Evolutionary conservation across 768 basidiomycete genomes (phyloP), one percentile per base, ranked within the genome.

Genomic region (Termitomyces sp.): DNA sequence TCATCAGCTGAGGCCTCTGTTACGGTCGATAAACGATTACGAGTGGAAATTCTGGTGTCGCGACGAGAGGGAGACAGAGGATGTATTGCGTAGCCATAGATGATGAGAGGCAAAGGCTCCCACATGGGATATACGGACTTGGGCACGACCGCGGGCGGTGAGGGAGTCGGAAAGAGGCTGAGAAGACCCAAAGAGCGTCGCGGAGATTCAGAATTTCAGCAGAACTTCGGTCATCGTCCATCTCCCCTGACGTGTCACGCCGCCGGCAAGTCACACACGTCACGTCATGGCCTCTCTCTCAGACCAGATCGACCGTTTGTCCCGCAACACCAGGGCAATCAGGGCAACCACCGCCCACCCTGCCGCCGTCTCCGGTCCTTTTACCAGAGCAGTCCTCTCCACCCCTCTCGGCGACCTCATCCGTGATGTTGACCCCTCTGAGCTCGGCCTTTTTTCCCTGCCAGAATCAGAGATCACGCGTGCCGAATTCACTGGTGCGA

Each of bases 51-150:
- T 61, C 86, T 82, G 29, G 87, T 89, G 67, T 92, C 89, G 50
- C 89, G 82, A 64, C 88, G 87, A 49, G 86, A 86, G 2, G 89
- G 89, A 1, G 85, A 80, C 48, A 94, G 83, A 3, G 94, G 92
- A 66, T 96, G 89, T 59, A 92, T 84, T 32, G 91, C 93, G 76
- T 95, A 94, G 50, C 94, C 94, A 71, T 95, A 96, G n/a, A 93
- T 83, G 67, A 96, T 82, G 68, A 82, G 73, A n/a, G 80, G 82
- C 38, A 83, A 69, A 17, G 82, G 82, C 69, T 82, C 80, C 82
- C 82, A 82, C 77, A 81, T 80, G 62, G 67, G 65, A 64, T 56
- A 42, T 64, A 60, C 34, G 40, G 59, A 34, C 47, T 46, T 60
- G 38, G 31, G n/a, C 29, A 60, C 57, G 20, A 37, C 43, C 17